These are phyloP conservation scores for Eurotiales sp. DNA, from an alignment of 2,329 filamentous ascomycete species.

Conservation along the genomic window DNA sequence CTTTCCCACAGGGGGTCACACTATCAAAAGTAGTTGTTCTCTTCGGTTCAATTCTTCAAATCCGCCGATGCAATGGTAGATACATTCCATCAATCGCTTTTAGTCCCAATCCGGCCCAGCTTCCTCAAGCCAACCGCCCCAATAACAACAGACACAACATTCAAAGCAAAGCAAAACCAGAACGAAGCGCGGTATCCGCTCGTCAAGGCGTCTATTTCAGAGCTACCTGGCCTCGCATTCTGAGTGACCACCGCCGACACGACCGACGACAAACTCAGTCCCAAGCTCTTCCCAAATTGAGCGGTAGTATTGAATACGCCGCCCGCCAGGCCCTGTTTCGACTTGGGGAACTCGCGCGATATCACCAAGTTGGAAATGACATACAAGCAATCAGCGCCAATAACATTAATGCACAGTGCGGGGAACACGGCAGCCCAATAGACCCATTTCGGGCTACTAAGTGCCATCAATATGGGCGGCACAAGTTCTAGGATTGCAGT, in stretches of 20 bases:
- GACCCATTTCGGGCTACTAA: conserved; percentile 40
- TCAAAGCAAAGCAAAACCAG: too few species aligned
- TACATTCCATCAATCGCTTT: too few species aligned
- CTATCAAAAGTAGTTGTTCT: too few species aligned
- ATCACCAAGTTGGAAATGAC: background rate
- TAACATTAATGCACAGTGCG: background rate
- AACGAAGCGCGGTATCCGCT: too few species aligned
- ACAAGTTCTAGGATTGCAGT: conserved; percentile 28
- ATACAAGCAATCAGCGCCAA: background rate
- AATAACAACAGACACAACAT: too few species aligned
- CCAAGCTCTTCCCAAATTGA: conserved; percentile 54
- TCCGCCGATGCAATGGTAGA: too few species aligned
- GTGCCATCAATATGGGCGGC: conserved; percentile 44
- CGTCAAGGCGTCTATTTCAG: too few species aligned
- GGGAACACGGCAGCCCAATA: conserved; percentile 25
- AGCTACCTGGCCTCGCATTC: too few species aligned
- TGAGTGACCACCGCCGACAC: conserved; percentile 27
- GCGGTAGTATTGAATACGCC: conserved; percentile 58
- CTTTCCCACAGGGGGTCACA: too few species aligned
- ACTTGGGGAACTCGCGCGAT: conserved; percentile 47
- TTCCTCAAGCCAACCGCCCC: too few species aligned
- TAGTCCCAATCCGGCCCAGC: too few species aligned
- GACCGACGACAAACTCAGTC: conserved; percentile 49
- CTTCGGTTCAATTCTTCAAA: too few species aligned
- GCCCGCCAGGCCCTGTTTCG: conserved; percentile 57